Evolutionary conservation across 768 basidiomycete species (phyloP), one percentile per base, ranked within the genome.

Genomic region (Hygrocybe punicea): DNA sequence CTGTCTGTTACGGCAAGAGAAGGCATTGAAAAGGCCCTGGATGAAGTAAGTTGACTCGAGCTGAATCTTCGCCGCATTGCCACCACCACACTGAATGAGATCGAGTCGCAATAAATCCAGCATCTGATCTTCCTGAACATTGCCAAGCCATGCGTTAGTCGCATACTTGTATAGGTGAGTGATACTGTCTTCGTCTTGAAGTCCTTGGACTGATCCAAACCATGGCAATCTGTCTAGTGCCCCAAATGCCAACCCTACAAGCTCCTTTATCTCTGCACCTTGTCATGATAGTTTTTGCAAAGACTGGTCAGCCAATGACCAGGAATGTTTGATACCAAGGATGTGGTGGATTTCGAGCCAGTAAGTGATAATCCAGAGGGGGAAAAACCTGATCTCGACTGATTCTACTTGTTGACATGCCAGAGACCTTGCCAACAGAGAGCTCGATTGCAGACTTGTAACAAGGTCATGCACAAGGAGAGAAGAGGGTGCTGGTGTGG

Each of bases 71-170:
- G n/a, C 21, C 21, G 42, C n/a, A 23, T 40, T 52, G 10, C 29
- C 29, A 29, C 29, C 29, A 29, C 29, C 29, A 29, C 29, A 29
- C 29, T 49, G 50, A 10, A 34, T 14, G 13, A 64, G 13, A 23
- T 65, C 60, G n/a, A 25, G 1, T 25, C 34, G 29, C 4, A 63
- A 57, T 4, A 67, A 45, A 24, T 67, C 53, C 16, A 66, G 50
- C 62, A 66, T 61, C 39, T 60, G 62, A 42, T 58, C 59, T 39
- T 63, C 60, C 24, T 67, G 63, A 51, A 60, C 55, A 37, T 57
- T 58, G 11, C 58, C 33, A 25, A 67, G 55, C 65, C 63, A 65
- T 4, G 55, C 47, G 13, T 39, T 60, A 19, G 65, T 65, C 16
- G 56, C 40, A 54, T 55, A 67, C 25, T 48, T 53, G 37, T 60